Conservation (phyloP, 2,329 filamentous ascomycete species). For the Colletotrichum destructivum region DNA sequence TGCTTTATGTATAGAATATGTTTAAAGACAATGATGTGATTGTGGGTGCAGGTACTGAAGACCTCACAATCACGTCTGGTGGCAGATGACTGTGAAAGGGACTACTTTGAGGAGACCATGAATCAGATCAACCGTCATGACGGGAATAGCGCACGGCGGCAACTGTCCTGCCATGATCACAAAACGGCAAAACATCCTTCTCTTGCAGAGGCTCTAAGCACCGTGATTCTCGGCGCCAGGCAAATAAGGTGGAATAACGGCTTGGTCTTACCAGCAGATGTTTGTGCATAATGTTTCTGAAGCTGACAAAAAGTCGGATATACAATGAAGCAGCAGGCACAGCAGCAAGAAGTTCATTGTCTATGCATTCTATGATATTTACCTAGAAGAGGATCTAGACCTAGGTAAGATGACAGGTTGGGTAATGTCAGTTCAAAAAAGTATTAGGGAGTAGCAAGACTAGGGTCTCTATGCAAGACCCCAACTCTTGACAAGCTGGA, state of each 20-base stretch:
- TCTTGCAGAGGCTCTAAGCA: not conserved
- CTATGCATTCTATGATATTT: not conserved
- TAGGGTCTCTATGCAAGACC: not conserved
- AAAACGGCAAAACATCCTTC: not conserved
- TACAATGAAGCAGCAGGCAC: not conserved
- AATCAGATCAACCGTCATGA: not conserved
- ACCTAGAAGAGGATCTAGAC: not conserved
- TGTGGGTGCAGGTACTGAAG: too few relatives aligned
- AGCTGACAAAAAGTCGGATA: not conserved
- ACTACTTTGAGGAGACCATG: too few relatives aligned
- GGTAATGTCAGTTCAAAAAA: not conserved
- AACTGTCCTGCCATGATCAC: not conserved
- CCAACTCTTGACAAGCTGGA: not conserved
- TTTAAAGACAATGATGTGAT: too few relatives aligned
- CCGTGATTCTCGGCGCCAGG: not conserved
- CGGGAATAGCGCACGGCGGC: not conserved
- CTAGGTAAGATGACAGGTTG: not conserved
- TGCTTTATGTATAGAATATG: too few relatives aligned
- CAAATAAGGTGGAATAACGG: not conserved
- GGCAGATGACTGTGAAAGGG: too few relatives aligned
- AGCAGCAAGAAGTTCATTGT: not conserved
- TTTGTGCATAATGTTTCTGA: not conserved
- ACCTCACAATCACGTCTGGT: too few relatives aligned
- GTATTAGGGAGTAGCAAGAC: not conserved
- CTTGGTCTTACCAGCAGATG: not conserved